Evolutionary conservation across 495 filamentous ascomycete genomes (phyloP), one percentile per base, ranked within the genome.

Genomic region (Beverwykella pulmonaria): DNA sequence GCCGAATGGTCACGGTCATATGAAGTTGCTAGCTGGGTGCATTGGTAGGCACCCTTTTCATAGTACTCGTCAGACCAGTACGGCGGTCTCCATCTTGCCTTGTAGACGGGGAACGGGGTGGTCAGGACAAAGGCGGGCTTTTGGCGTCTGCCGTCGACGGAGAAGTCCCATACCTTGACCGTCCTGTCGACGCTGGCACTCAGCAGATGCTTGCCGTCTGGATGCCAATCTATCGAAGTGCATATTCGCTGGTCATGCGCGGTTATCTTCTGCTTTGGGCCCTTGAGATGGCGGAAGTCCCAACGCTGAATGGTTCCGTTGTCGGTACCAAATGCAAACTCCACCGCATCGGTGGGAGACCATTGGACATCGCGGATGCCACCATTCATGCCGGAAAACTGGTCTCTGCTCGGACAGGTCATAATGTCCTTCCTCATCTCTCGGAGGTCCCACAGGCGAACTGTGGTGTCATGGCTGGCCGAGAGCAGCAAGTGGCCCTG

Each of bases 121-220:
- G 85, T 81, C 52, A 89, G 77, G 41, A 83, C 79, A 68, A 81
- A 85, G 14, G 76, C 75, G 14, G 92, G 83, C 73, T 94, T 96
- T 76, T 92, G 91, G 52, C 90, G 84, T 72, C 90, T 87, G 91
- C 29, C 61, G 27, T 87, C 85, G 27, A 84, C 86, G n/a, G 89
- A 89, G 71, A 97, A 83, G 75, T 98, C 92, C 95, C 95, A 98
- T 32, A 98, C 87, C 73, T 93, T 87, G 69, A 96, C 90, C 54
- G 87, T 89, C 64, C 86, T 86, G 74, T 98, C 94, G 25, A 84
- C 81, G 39, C 93, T 89, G 25, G 89, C 92, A 72, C 91, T 96
- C 39, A 90, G 87, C 17, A 96, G 80, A 75, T 98, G 90, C 63
- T 90, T 90, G 29, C 94, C 94, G 75, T 97, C 93, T 0, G 92